A percentile compares a stretch with the other conserved stretches of the same genome.
These are phyloP conservation scores for Nematocida sp. DNA, from an alignment of 371 early-diverging fungal genomes.

Conservation along the genomic window DNA sequence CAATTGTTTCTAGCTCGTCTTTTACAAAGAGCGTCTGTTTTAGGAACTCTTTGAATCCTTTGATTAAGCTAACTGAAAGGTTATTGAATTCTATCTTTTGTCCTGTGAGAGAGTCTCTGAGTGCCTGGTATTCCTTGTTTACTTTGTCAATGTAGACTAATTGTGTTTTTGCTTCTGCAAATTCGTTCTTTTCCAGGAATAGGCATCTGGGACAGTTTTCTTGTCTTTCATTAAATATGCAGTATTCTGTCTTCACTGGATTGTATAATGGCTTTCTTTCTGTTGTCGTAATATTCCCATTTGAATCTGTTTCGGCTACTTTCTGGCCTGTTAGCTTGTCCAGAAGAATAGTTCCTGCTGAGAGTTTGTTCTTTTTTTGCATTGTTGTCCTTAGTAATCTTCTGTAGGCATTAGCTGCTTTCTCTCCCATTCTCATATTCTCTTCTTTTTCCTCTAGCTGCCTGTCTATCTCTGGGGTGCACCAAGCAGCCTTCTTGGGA, in stretches of 20 bases:
- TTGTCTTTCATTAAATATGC: constrained; percentile 15
- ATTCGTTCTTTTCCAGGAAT: constrained; percentile 8
- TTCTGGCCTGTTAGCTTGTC: background rate
- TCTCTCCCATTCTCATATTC: background rate
- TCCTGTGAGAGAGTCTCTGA: background rate
- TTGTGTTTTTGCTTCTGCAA: constrained; percentile 20
- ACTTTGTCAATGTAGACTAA: constrained; percentile 17
- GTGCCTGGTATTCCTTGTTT: constrained; percentile 15
- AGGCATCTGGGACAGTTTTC: background rate
- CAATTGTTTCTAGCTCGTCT: constrained; percentile 9
- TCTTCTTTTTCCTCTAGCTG: constrained; percentile 7
- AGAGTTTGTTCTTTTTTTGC: background rate
- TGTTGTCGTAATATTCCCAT: background rate
- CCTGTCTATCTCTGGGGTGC: background rate
- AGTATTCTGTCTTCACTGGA: constrained; percentile 18
- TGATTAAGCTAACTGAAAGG: constrained; percentile 6
- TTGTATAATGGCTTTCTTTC: background rate
- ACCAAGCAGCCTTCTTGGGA: background rate
- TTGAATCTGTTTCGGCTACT: background rate
- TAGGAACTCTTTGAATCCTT: constrained; percentile 3
- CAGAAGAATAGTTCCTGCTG: background rate
- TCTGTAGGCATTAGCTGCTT: constrained; percentile 5
- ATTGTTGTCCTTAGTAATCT: background rate
- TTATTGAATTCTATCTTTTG: background rate
- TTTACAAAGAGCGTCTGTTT: background rate